phyloP scores from a whole-genome alignment of 805 yeast genomes.

The Saccharomyces paradoxus region DNA sequence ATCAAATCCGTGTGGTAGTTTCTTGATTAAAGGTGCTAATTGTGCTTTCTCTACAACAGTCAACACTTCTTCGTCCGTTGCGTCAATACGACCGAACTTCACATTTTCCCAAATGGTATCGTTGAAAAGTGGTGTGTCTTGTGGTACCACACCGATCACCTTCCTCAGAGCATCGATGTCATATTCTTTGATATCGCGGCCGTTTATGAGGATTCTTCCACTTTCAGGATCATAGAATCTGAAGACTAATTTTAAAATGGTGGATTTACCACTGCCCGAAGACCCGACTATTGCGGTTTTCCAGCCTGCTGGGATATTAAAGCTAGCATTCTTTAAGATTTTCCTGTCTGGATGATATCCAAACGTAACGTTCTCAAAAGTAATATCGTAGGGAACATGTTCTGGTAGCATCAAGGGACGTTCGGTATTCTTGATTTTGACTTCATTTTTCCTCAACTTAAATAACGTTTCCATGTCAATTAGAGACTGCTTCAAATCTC shows the following conservation, averaged over 20 bases:
- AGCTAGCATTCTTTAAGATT: conserved; percentile 70
- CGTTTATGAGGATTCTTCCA: conserved; percentile 80
- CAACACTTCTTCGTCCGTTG: conserved; percentile 64
- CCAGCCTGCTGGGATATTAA: conserved; percentile 81
- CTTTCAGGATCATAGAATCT: conserved; percentile 77
- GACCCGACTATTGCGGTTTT: conserved; percentile 96
- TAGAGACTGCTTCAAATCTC: conserved; percentile 87
- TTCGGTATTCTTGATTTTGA: conserved; percentile 60
- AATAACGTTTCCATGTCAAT: conserved; percentile 94
- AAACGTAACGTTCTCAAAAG: conserved; percentile 84
- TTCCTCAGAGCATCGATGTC: conserved; percentile 66
- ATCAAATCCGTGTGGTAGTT: conserved; percentile 73
- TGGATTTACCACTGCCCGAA: conserved; percentile 92
- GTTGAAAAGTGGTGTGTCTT: conserved; percentile 92
- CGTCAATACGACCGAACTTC: conserved; percentile 70
- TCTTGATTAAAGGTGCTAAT: conserved; percentile 50
- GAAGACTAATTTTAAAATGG: conserved; percentile 74
- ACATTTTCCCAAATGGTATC: conserved; percentile 84
- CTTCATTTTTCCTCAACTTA: conserved; percentile 67
- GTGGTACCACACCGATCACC: conserved; percentile 89
- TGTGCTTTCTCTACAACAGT: conserved; percentile 63
- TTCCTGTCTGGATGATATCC: conserved; percentile 88
- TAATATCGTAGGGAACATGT: conserved; percentile 59
- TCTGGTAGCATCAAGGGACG: conserved; percentile 44
- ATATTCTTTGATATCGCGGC: conserved; percentile 73